Evolutionary conservation across 257 asterid genomes (phyloP).

Genomic region (Anisodus acutangulus): DNA sequence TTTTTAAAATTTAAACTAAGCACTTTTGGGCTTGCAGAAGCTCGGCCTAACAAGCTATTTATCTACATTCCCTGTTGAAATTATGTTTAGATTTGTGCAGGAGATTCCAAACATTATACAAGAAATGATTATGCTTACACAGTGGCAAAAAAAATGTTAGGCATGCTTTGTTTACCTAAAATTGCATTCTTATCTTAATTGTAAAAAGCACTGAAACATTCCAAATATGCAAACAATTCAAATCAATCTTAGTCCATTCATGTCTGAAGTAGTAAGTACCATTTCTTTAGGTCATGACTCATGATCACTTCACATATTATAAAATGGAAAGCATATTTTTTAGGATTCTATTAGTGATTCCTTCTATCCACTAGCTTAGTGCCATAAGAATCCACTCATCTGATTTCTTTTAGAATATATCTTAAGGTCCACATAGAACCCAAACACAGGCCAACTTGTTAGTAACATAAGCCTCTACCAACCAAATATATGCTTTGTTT

Average conservation of each 20-base stretch:
- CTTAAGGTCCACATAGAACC: not conserved
- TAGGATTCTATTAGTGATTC: constrained; percentile 45
- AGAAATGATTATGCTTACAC: not conserved
- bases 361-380: constrained; percentile 43
- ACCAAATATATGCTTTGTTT: constrained; percentile 34
- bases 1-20: too few species aligned
- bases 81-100: not conserved
- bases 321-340: constrained; percentile 6
- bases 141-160: not conserved
- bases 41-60: too few species aligned
- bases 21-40: too few species aligned
- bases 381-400: constrained; percentile 26
- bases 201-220: not conserved
- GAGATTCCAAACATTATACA: not conserved
- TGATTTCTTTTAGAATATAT: not conserved
- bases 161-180: not conserved
- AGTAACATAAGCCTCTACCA: constrained; percentile 20
- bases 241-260: not conserved
- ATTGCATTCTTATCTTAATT: constrained; percentile 13
- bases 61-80: not conserved
- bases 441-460: constrained; percentile 3
- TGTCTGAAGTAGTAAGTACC: not conserved
- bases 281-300: constrained; percentile 22
- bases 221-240: constrained; percentile 5
- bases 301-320: constrained; percentile 20